Conservation (phyloP, 2,329 filamentous ascomycete species). For the Fusarium ramigenum region DNA sequence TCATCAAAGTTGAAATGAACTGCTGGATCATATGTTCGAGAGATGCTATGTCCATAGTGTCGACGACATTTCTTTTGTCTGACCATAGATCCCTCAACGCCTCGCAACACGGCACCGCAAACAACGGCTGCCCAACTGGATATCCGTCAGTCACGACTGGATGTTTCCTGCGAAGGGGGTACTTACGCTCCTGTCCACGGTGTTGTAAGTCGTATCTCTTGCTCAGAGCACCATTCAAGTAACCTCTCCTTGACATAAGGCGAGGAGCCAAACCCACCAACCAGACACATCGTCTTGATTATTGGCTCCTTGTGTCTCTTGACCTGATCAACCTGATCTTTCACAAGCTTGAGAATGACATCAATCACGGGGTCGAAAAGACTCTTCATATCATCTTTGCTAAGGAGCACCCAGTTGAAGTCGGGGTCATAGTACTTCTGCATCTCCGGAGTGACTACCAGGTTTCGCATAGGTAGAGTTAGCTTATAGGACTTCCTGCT, state of each 20-base stretch:
- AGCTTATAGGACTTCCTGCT: background rate
- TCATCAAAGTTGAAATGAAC: background rate
- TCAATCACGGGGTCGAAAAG: background rate
- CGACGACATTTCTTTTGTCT: background rate
- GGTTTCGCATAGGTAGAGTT: background rate
- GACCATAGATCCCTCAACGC: background rate
- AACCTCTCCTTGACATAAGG: background rate
- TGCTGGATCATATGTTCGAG: background rate
- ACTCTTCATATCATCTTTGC: background rate
- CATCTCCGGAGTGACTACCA: background rate
- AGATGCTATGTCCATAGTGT: background rate
- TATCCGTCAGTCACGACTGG: rapidly evolving
- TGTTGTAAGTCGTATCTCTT: background rate
- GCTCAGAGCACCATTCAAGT: background rate
- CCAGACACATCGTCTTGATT: background rate
- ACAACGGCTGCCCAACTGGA: background rate
- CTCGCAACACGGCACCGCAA: background rate
- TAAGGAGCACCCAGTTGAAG: background rate
- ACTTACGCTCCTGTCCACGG: background rate
- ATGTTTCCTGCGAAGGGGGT: rapidly evolving
- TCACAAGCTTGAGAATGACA: background rate
- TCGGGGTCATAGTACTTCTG: background rate
- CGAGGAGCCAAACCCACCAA: background rate
- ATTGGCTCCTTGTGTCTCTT: background rate
- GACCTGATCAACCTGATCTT: background rate